Percentiles rank a stretch among this genome's conserved stretches.
These are phyloP conservation scores for Alisma plantagoaquatica DNA, from an alignment of 106 monocot genomes.

Conservation along the genomic window DNA sequence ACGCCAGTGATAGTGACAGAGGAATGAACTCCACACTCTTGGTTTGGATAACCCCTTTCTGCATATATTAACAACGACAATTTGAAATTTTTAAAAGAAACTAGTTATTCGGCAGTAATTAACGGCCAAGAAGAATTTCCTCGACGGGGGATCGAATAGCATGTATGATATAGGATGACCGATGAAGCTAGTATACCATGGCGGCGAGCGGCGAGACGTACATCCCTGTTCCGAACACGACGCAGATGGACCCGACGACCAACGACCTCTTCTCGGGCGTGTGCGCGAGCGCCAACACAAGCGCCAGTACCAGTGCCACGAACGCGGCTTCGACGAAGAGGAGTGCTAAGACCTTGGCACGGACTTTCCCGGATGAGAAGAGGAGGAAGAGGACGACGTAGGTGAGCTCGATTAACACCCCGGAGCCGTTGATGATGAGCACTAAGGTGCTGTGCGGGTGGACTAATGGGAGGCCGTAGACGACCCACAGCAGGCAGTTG, in stretches of 20 bases:
- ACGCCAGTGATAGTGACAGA: slow-evolving; percentile 1
- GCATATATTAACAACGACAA: neutral
- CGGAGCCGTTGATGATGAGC: neutral
- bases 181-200: neutral
- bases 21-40: slow-evolving; percentile 9
- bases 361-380: too few species aligned
- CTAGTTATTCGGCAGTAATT: neutral
- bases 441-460: too few species aligned
- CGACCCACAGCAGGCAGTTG: slow-evolving; percentile 82
- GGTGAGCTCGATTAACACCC: neutral
- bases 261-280: neutral
- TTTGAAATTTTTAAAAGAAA: neutral
- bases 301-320: neutral
- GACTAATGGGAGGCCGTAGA: slow-evolving; percentile 54
- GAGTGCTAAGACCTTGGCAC: too few species aligned
- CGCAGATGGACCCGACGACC: neutral
- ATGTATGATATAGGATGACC: neutral
- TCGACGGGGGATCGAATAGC: neutral
- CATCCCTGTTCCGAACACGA: slow-evolving; percentile 5
- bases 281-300: neutral
- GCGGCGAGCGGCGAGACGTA: slow-evolving; percentile 5
- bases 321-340: slow-evolving; percentile 1
- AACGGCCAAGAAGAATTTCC: neutral
- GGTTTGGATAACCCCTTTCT: slow-evolving; percentile 5
- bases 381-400: too few species aligned